phyloP scores from a whole-genome alignment of 306 rosid genomes.

The Castanospermum australe region DNA sequence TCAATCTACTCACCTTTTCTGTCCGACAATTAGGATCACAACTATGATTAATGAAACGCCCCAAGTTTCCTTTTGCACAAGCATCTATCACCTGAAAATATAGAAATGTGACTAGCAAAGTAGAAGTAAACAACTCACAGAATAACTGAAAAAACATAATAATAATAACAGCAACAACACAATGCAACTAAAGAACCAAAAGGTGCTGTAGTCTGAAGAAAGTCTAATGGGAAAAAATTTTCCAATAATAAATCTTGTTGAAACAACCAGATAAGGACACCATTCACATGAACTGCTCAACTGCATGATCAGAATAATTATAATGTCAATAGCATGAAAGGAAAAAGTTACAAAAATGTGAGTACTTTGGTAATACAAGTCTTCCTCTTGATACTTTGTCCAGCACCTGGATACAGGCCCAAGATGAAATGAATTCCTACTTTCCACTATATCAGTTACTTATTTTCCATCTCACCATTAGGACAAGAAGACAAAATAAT shows the following conservation, averaged over 20 bases:
- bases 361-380: background rate
- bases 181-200: background rate
- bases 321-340: background rate
- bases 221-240: background rate
- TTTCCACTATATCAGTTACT: background rate
- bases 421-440: background rate
- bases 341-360: background rate
- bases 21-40: conserved; percentile 98
- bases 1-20: conserved; percentile 70
- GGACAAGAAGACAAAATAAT: background rate
- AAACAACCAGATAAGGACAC: background rate
- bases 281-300: background rate
- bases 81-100: conserved; percentile 94
- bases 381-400: background rate
- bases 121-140: background rate
- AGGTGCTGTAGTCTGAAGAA: background rate
- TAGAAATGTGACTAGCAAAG: conserved; percentile 20
- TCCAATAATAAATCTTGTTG: background rate
- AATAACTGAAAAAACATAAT: background rate
- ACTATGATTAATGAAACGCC: conserved; percentile 98
- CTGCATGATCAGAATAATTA: background rate
- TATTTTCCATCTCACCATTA: background rate
- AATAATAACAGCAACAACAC: background rate
- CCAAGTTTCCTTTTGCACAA: conserved; percentile 96
- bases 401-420: background rate